phyloP scores from a whole-genome alignment of 2,329 filamentous ascomycete genomes.

The Emmonsiellopsis sp. region DNA sequence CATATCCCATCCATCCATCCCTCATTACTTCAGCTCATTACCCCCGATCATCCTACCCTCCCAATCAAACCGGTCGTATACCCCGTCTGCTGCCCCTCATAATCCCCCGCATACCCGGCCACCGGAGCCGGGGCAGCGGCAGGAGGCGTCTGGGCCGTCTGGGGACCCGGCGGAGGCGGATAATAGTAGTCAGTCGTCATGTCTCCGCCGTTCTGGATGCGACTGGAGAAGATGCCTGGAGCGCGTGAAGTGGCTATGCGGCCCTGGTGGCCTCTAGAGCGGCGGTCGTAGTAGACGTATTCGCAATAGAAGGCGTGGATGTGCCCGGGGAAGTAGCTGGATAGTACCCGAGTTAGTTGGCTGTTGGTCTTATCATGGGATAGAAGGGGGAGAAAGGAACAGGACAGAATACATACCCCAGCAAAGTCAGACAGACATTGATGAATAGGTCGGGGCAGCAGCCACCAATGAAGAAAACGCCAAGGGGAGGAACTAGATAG shows the following conservation, averaged over 20 bases:
- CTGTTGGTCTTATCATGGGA: background rate
- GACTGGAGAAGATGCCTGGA: slow-evolving; percentile 31
- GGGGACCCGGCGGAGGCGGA: slow-evolving; percentile 1
- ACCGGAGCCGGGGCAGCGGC: too few relatives aligned
- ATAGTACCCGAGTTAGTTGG: background rate
- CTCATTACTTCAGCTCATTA: too few relatives aligned
- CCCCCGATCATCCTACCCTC: rapidly evolving
- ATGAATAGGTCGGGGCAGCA: slow-evolving; percentile 57
- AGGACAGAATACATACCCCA: slow-evolving; percentile 40
- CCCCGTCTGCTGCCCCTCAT: too few relatives aligned
- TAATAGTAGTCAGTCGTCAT: slow-evolving; percentile 13
- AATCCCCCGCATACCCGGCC: too few relatives aligned
- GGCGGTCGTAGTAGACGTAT: slow-evolving; percentile 72
- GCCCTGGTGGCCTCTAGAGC: slow-evolving; percentile 16
- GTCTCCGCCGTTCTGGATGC: slow-evolving; percentile 29
- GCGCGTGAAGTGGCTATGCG: slow-evolving; percentile 16
- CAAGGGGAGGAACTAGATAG: slow-evolving; percentile 53
- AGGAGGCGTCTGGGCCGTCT: background rate
- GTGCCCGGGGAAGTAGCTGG: slow-evolving; percentile 64
- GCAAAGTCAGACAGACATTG: slow-evolving; percentile 57
- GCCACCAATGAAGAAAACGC: slow-evolving; percentile 55
- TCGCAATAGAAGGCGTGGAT: slow-evolving; percentile 74
- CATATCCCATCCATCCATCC: too few relatives aligned
- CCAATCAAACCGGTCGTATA: too few relatives aligned
- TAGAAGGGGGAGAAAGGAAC: background rate